phyloP scores from a whole-genome alignment of 371 early-diverging fungal genomes.

The Phascolomyces articulosus region DNA sequence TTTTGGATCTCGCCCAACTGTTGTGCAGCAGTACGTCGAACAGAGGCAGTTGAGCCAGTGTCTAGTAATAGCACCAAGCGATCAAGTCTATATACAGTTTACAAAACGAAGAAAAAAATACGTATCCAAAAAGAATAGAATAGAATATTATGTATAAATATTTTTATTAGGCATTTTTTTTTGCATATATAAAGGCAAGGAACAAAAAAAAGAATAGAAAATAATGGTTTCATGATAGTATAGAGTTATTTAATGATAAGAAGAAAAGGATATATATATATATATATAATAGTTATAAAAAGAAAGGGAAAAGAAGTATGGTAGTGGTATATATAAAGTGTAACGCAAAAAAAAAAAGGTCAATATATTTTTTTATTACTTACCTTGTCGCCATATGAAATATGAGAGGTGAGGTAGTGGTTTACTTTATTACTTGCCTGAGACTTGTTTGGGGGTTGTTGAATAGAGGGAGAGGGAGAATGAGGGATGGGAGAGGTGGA shows the following conservation, averaged over 20 bases:
- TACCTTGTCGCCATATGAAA: conserved; percentile 42
- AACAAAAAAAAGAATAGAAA: no score
- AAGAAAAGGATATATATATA: background rate
- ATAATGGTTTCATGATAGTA: no score
- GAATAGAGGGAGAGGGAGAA: background rate
- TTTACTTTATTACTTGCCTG: background rate
- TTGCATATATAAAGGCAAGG: no score
- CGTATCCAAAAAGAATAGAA: no score
- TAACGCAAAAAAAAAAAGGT: conserved; percentile 7
- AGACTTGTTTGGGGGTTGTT: conserved; percentile 4
- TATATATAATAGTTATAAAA: background rate
- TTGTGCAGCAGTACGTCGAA: conserved; percentile 90
- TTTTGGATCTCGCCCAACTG: conserved; percentile 95
- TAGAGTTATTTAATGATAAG: no score
- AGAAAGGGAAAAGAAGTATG: background rate
- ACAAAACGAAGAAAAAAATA: no score
- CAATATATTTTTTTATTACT: background rate
- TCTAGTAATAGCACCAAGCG: conserved; percentile 91
- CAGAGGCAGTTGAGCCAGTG: conserved; percentile 88
- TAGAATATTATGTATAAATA: no score
- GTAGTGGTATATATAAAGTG: background rate
- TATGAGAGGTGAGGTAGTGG: background rate
- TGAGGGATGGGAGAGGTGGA: background rate
- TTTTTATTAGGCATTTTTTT: no score
- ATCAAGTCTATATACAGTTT: conserved; percentile 82